A percentile compares a stretch with the other conserved stretches of the same genome.
Evolutionary conservation across 2,329 filamentous ascomycete species (phyloP).

Genomic region (Chaetomium globosum): DNA sequence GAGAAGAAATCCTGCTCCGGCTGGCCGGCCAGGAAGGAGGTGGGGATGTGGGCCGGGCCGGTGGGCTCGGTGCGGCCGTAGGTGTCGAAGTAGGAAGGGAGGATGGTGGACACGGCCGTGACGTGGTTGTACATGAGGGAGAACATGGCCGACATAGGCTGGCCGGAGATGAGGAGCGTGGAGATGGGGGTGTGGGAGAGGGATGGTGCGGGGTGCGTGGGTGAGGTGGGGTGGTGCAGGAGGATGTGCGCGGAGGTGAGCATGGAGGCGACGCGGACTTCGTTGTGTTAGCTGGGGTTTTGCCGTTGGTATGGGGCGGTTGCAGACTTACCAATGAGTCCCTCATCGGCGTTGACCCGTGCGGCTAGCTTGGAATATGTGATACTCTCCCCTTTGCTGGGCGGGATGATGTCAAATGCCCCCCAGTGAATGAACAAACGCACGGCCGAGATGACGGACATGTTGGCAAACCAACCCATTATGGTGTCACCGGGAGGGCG

Average conservation of each 20-base stretch:
- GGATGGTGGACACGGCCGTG: constrained; percentile 30
- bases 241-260: constrained; percentile 34
- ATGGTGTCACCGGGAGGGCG: constrained; percentile 33
- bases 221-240: constrained; percentile 1
- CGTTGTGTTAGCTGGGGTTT: neutral
- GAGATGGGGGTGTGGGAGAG: constrained; percentile 34
- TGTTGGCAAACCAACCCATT: constrained; percentile 34
- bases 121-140: constrained; percentile 35
- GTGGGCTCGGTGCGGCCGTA: constrained; percentile 38
- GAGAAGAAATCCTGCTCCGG: constrained; percentile 38
- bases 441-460: constrained; percentile 35
- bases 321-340: constrained; percentile 26
- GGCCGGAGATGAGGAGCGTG: constrained; percentile 22
- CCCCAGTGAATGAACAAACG: constrained; percentile 36
- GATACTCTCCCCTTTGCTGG: constrained; percentile 26
- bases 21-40: constrained; percentile 35
- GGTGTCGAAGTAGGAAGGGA: constrained; percentile 37
- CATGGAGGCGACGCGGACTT: constrained; percentile 33
- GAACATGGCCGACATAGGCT: constrained; percentile 36
- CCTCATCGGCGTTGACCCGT: constrained; percentile 29
- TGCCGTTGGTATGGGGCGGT: neutral
- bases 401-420: constrained; percentile 35
- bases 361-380: constrained; percentile 32
- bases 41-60: constrained; percentile 36
- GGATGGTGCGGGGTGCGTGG: neutral